phyloP scores from a whole-genome alignment of 176 grass and related monocot genomes.

The Carex parvula region DNA sequence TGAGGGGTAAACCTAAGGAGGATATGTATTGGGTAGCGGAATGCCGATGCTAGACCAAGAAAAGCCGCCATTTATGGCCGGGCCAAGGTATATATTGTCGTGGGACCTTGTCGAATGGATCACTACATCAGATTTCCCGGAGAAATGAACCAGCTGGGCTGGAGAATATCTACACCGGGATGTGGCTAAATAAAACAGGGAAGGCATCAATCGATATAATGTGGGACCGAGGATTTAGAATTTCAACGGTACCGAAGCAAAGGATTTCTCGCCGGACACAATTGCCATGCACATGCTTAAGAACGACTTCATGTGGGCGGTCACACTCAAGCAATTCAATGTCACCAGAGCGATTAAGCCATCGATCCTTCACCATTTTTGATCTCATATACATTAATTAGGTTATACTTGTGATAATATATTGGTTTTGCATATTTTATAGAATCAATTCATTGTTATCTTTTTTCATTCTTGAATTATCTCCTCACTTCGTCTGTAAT shows the following conservation, averaged over 20 bases:
- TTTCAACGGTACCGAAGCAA: slow-evolving; percentile 48
- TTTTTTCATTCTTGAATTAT: slow-evolving; percentile 7
- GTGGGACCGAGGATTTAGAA: slow-evolving; percentile 76
- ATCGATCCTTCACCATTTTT: slow-evolving; percentile 41
- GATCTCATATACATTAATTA: neutral
- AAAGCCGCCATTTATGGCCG: slow-evolving; percentile 32
- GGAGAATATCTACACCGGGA: slow-evolving; percentile 38
- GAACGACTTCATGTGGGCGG: slow-evolving; percentile 51
- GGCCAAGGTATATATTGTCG: slow-evolving; percentile 36
- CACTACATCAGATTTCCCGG: slow-evolving; percentile 15
- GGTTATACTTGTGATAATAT: slow-evolving; percentile 8
- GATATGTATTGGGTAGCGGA: slow-evolving; percentile 33
- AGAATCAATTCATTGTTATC: neutral
- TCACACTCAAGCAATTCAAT: slow-evolving; percentile 72
- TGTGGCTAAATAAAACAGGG: slow-evolving; percentile 24
- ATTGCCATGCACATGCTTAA: slow-evolving; percentile 87
- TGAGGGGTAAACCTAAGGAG: slow-evolving; percentile 16
- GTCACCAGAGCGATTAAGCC: slow-evolving; percentile 38
- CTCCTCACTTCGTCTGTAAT: neutral
- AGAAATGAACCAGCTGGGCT: slow-evolving; percentile 10
- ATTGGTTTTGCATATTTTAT: neutral
- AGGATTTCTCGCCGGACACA: slow-evolving; percentile 46
- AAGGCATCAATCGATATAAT: slow-evolving; percentile 28
- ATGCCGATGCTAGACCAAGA: slow-evolving; percentile 17
- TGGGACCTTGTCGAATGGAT: slow-evolving; percentile 51